Evolutionary conservation across 345 rosid genomes (phyloP).

Genomic region (Nasturtium officinale): DNA sequence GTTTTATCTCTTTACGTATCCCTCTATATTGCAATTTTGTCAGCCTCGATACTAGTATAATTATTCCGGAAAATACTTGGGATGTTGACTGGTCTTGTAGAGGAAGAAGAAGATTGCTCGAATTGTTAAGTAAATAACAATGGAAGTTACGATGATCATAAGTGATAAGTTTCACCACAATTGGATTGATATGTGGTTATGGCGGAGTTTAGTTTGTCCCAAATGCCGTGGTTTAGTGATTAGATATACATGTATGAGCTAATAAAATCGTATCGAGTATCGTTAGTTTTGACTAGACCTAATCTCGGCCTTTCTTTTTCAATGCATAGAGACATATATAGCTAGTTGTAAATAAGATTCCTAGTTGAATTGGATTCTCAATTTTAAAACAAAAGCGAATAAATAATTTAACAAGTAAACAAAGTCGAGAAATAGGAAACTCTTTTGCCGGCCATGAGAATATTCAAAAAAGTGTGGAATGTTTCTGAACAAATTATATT

Average conservation of each 20-base stretch:
- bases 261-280: neutral
- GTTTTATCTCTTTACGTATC: neutral
- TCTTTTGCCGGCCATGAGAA: neutral
- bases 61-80: neutral
- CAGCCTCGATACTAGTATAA: neutral
- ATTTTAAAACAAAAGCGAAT: neutral
- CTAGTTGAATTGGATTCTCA: neutral
- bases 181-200: neutral
- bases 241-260: neutral
- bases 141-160: neutral
- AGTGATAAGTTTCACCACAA: neutral
- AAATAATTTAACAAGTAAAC: neutral
- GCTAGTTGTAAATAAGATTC: neutral
- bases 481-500: neutral
- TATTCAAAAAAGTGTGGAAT: neutral
- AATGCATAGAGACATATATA: neutral
- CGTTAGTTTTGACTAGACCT: neutral
- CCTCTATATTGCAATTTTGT: neutral
- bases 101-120: neutral
- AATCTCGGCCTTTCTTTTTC: neutral
- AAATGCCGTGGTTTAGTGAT: conserved; percentile 1
- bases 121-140: neutral
- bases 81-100: neutral
- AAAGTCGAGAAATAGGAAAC: neutral
- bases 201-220: neutral